phyloP scores from a whole-genome alignment of 2,329 filamentous ascomycete species.

The Neonectria faginata region DNA sequence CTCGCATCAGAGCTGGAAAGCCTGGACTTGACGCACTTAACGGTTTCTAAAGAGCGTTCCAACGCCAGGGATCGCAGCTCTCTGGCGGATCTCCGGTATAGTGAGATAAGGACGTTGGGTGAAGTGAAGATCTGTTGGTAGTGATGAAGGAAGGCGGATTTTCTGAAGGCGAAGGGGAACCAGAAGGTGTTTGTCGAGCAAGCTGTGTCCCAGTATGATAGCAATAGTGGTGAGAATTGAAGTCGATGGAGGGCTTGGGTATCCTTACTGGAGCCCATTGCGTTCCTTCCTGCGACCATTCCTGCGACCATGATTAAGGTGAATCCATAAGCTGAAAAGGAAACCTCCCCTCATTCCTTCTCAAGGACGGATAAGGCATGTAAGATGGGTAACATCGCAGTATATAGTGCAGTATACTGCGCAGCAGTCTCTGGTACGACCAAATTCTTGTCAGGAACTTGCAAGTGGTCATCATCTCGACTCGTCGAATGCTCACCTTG shows the following conservation, averaged over 20 bases:
- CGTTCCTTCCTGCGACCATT: conserved; percentile 19
- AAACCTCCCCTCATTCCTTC: conserved; percentile 27
- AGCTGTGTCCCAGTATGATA: conserved; percentile 4
- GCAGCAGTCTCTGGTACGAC: not conserved
- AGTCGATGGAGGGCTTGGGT: not conserved
- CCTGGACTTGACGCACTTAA: conserved; percentile 21
- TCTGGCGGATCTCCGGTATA: conserved; percentile 13
- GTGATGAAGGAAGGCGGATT: conserved; percentile 20
- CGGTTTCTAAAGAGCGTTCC: conserved; percentile 20
- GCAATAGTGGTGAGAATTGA: conserved; percentile 1
- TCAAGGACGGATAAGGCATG: conserved; percentile 21
- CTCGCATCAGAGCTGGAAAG: conserved; percentile 7
- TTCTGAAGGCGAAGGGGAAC: conserved; percentile 26
- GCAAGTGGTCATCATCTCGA: not conserved
- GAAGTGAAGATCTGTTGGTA: conserved; percentile 19
- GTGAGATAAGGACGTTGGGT: not conserved
- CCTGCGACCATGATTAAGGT: conserved; percentile 18
- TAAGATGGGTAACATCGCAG: conserved; percentile 1
- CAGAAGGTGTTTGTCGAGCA: conserved; percentile 14
- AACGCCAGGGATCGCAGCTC: conserved; percentile 12
- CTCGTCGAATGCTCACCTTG: not conserved
- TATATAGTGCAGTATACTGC: conserved; percentile 2
- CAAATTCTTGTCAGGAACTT: not conserved
- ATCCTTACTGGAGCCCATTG: conserved; percentile 1
- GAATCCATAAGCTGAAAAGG: conserved; percentile 27